These are phyloP conservation scores for Piloderma croceum DNA, from an alignment of 768 basidiomycete genomes.

Conservation along the genomic window DNA sequence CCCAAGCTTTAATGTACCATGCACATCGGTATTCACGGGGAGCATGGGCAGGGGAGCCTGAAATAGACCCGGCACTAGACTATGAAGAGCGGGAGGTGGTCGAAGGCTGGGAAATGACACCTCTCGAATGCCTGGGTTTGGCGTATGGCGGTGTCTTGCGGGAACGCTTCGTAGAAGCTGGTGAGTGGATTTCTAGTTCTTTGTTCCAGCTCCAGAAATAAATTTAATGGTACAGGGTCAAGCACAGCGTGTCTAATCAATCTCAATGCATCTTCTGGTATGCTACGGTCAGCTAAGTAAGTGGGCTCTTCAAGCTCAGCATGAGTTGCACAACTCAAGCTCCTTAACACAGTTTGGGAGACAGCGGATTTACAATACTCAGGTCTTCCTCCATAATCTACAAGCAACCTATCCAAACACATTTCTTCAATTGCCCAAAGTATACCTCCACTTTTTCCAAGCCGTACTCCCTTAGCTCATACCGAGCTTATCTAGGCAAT, in stretches of 20 bases:
- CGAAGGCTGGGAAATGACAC: conserved; percentile 74
- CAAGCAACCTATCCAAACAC: conserved; percentile 28
- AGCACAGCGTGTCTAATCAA: conserved; percentile 78
- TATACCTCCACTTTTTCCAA: conserved; percentile 10
- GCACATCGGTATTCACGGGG: conserved; percentile 65
- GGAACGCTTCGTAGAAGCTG: conserved; percentile 55
- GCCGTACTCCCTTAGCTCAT: background rate
- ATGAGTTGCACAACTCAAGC: conserved; percentile 5
- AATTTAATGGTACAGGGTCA: conserved; percentile 46
- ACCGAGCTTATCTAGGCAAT: conserved; percentile 20
- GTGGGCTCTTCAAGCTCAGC: conserved; percentile 15
- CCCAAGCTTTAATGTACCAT: conserved; percentile 88
- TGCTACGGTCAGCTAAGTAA: conserved; percentile 75
- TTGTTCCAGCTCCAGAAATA: background rate
- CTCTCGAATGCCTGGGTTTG: conserved; percentile 63
- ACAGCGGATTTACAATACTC: conserved; percentile 71
- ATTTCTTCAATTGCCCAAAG: conserved; percentile 31
- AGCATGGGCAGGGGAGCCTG: conserved; percentile 81
- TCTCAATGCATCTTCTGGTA: conserved; percentile 67
- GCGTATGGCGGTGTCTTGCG: conserved; percentile 67
- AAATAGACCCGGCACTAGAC: conserved; percentile 64
- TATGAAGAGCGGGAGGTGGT: conserved; percentile 60
- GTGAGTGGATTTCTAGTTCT: conserved; percentile 22
- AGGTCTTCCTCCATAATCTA: conserved; percentile 62
- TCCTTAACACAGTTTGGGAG: conserved; percentile 52